Evolutionary conservation across 164 flowering plant genomes (phyloP).

Genomic region (Stephania cephalantha): DNA sequence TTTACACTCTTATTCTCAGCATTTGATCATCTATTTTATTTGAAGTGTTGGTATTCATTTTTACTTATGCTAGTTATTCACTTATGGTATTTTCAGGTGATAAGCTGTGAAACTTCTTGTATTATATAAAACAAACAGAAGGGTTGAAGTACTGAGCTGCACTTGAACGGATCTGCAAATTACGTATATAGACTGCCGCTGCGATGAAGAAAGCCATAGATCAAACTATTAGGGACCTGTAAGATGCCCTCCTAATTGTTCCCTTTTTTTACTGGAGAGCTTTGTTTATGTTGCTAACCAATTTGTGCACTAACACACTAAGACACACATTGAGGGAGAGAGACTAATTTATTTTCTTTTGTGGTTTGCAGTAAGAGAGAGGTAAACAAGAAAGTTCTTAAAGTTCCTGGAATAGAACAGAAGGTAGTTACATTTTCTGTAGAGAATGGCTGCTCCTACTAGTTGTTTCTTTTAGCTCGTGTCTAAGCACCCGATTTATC

Average conservation of each 20-base stretch:
- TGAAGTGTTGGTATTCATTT: background rate
- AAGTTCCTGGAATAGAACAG: constrained; percentile 93
- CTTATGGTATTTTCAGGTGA: constrained; percentile 6
- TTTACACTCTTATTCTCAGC: background rate
- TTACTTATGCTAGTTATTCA: background rate
- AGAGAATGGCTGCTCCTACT: background rate
- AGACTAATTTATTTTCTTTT: constrained; percentile 5
- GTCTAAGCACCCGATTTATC: background rate
- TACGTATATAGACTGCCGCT: constrained; percentile 12
- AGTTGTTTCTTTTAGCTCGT: background rate
- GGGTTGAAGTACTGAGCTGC: constrained; percentile 2
- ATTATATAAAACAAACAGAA: background rate
- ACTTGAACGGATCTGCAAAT: constrained; percentile 9
- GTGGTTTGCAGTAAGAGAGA: constrained; percentile 76
- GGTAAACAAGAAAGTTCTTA: constrained; percentile 96
- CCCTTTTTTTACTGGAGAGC: background rate
- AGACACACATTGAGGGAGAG: background rate
- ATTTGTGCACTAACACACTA: too few relatives aligned
- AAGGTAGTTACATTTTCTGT: constrained; percentile 40
- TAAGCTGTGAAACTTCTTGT: background rate
- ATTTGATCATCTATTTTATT: background rate
- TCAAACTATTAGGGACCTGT: constrained; percentile 95
- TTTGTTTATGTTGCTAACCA: background rate
- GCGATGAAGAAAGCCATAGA: constrained; percentile 84
- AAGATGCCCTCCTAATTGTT: constrained; percentile 26